Base-by-base conservation (phyloP, 148 eudicot genomes). In the Vaccinium corymbosum region DNA sequence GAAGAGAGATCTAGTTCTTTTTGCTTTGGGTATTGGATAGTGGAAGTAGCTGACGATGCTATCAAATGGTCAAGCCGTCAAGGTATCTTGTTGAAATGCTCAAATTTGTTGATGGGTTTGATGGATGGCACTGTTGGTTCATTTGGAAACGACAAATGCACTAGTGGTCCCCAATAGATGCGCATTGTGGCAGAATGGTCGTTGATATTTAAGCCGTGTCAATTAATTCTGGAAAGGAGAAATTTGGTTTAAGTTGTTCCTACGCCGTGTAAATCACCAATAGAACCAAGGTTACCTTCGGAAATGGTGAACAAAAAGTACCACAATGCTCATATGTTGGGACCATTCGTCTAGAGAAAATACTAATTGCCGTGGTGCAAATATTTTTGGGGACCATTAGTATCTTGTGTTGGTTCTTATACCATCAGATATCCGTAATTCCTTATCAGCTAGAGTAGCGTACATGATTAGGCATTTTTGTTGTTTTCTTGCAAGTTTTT, bases 101-200 rank as follows among this genome's bases (percentile, higher is more conserved):
- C 64, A 79, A 78, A 55, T 56, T 55, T 79, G 81, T 55, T 51
- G 80, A 11, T 10, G 11, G 13, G 29, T 12, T 74, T 49, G 80
- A 77, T 77, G 17, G 57, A 42, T 32, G 32, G 46, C 62, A 27
- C n/a, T 32, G 15, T 56, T 56, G 12, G 49, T 56, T 53, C 0
- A 14, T 7, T 78, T 55, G 56, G 42, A 51, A 27, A 50, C 10
- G 38, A 25, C 61, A 38, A 19, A 75, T 75, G n/a, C 75, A 32
- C 46, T 35, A 16, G 35, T 1, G 35, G 6, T 66, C 49, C 62
- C n/a, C 48, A 32, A 35, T 35, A 9, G 46, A 35, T 71, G 46
- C 20, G 5, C 76, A 32, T 15, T 6, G 48, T 20, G 0, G 49
- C n/a, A 71, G 15, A 27, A 25, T 25, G 16, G 15, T 25, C 13